A percentile compares a stretch with the other conserved stretches of the same genome.
These are phyloP conservation scores for Gastrolobium villosum DNA, from an alignment of 306 rosid genomes.

Conservation along the genomic window DNA sequence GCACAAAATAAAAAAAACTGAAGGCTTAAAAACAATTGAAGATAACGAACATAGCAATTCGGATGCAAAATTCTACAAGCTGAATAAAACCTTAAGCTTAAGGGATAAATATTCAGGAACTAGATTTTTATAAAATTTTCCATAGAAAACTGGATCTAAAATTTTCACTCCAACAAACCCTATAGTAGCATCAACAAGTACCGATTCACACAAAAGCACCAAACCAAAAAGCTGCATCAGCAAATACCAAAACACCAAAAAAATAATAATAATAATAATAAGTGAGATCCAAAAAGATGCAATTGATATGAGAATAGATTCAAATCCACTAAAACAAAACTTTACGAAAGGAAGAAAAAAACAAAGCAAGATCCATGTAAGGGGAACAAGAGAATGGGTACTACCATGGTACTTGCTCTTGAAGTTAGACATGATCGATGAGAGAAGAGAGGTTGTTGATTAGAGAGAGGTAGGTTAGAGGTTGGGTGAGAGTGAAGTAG, in stretches of 20 bases:
- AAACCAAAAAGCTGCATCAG: neutral
- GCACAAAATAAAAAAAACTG: no score
- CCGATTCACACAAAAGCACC: neutral
- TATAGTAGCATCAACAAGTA: neutral
- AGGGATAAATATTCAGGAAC: neutral
- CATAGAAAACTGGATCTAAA: constrained; percentile 37
- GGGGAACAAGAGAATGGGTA: neutral
- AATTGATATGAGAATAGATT: neutral
- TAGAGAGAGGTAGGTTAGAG: neutral
- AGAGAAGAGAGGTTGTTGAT: neutral
- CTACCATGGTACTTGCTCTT: constrained; percentile 60
- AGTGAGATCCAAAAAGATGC: constrained; percentile 16
- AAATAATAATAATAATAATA: neutral
- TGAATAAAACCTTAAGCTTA: no score
- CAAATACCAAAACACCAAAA: neutral
- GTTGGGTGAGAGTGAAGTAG: neutral
- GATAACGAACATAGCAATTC: neutral
- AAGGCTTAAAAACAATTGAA: neutral
- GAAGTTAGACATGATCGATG: constrained; percentile 53
- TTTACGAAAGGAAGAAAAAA: neutral
- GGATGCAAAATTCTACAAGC: neutral
- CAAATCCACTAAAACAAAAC: no score
- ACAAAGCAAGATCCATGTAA: no score
- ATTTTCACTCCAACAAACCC: neutral
- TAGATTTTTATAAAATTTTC: neutral